These are phyloP conservation scores for Starmerella potacharoeniae DNA, from an alignment of 805 yeast species.

Conservation along the genomic window DNA sequence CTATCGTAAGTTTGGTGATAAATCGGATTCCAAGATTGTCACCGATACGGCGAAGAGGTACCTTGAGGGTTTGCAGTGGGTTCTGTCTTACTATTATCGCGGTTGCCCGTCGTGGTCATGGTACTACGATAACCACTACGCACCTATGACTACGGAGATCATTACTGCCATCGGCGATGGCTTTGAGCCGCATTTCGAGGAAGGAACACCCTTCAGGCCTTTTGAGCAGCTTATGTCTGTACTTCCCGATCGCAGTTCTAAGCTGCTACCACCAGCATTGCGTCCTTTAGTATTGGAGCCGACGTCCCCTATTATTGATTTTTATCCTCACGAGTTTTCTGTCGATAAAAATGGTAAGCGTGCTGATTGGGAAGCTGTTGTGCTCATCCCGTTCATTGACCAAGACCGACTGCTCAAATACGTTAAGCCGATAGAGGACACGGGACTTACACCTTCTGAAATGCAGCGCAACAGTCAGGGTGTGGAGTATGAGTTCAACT, in stretches of 20 bases:
- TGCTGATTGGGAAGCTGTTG: constrained; percentile 97
- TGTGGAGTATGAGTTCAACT: constrained; percentile 50
- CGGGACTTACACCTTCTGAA: constrained; percentile 55
- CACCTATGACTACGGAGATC: constrained; percentile 89
- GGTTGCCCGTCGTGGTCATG: constrained; percentile 96
- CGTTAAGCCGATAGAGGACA: constrained; percentile 52
- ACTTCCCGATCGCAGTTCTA: constrained; percentile 79
- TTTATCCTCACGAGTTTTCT: constrained; percentile 80
- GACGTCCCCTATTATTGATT: constrained; percentile 75
- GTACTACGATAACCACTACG: constrained; percentile 81
- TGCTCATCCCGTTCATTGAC: constrained; percentile 83
- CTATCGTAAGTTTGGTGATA: constrained; percentile 62
- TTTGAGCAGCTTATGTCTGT: constrained; percentile 97
- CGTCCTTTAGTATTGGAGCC: constrained; percentile 78
- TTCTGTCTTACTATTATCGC: constrained; percentile 73
- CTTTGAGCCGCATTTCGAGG: constrained; percentile 48
- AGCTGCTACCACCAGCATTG: constrained; percentile 64
- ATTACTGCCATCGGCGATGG: constrained; percentile 48
- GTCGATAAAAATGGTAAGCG: constrained; percentile 90
- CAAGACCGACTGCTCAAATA: constrained; percentile 62
- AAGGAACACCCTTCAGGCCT: constrained; percentile 75
- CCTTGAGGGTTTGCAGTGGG: constrained; percentile 96
- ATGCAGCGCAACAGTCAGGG: constrained; percentile 65
- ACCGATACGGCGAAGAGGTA: constrained; percentile 64
- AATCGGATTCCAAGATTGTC: constrained; percentile 44